Evolutionary conservation across 352 stramenopile genomes (phyloP).

Genomic region (Pythium biforme): DNA sequence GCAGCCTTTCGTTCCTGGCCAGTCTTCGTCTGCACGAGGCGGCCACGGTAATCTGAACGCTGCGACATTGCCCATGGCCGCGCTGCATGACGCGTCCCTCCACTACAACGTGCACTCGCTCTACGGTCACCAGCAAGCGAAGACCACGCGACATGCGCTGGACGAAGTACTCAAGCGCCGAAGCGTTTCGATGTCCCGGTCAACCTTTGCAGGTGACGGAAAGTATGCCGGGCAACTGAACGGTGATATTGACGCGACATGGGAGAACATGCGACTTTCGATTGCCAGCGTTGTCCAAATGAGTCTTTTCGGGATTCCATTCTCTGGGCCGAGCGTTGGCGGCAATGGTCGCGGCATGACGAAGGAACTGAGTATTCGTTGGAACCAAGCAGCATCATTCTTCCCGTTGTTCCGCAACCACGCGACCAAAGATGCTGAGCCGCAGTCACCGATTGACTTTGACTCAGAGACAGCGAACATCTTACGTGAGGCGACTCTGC

Average conservation of each 20-base stretch:
- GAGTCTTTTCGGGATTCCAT: constrained; percentile 72
- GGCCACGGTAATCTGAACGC: constrained; percentile 75
- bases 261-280: constrained; percentile 74
- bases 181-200: constrained; percentile 63
- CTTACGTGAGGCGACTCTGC: constrained; percentile 53
- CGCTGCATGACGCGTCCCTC: constrained; percentile 60
- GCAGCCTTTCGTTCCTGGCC: constrained; percentile 68
- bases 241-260: constrained; percentile 54
- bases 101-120: constrained; percentile 89
- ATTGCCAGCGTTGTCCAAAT: constrained; percentile 75
- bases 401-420: constrained; percentile 81
- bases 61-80: constrained; percentile 72
- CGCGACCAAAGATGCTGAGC: constrained; percentile 31
- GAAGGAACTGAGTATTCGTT: constrained; percentile 77
- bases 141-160: constrained; percentile 47
- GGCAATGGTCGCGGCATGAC: constrained; percentile 43
- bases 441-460: constrained; percentile 68
- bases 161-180: constrained; percentile 52
- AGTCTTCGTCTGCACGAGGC: constrained; percentile 36
- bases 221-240: constrained; percentile 64
- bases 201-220: constrained; percentile 69
- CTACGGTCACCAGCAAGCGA: constrained; percentile 69
- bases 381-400: constrained; percentile 79
- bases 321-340: constrained; percentile 71
- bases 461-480: constrained; percentile 64